phyloP scores from a whole-genome alignment of 2,329 filamentous ascomycete species.

The Pseudocercospora macadamiae region DNA sequence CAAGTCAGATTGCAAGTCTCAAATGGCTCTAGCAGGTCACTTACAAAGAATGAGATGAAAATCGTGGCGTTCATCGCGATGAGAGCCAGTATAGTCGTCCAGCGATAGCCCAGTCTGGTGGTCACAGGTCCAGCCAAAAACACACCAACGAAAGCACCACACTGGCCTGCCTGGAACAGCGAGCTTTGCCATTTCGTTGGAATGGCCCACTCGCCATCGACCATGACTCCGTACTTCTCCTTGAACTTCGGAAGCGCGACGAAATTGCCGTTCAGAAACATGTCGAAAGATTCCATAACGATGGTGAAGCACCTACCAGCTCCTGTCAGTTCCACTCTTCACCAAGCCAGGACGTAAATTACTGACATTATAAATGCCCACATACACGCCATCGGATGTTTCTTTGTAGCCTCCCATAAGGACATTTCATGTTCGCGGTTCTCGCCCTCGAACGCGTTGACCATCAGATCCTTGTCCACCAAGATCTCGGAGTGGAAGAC shows the following conservation, averaged over 20 bases:
- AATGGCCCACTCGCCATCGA: conserved; percentile 42
- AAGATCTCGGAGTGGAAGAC: conserved; percentile 42
- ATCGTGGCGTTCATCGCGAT: conserved; percentile 60
- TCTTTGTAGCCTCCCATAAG: conserved; percentile 49
- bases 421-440: conserved; percentile 52
- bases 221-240: conserved; percentile 49
- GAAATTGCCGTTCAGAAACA: conserved; percentile 50
- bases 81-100: conserved; percentile 56
- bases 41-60: conserved; percentile 59
- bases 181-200: conserved; percentile 59
- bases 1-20: conserved; percentile 10
- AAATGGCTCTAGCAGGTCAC: conserved; percentile 1
- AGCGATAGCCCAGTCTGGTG: conserved; percentile 60
- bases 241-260: conserved; percentile 54
- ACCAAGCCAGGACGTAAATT: too few relatives aligned
- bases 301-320: conserved; percentile 57
- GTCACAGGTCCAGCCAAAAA: conserved; percentile 61
- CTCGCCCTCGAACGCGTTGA: conserved; percentile 59
- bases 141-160: conserved; percentile 62
- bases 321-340: too few relatives aligned
- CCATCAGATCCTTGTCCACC: conserved; percentile 43
- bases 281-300: conserved; percentile 37
- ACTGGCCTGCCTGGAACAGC: conserved; percentile 56
- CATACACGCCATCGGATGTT: conserved; percentile 53
- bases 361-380: conserved; percentile 56